phyloP scores from a whole-genome alignment of 1,139 yeast genomes.

The Magnusiomyces magnusii region DNA sequence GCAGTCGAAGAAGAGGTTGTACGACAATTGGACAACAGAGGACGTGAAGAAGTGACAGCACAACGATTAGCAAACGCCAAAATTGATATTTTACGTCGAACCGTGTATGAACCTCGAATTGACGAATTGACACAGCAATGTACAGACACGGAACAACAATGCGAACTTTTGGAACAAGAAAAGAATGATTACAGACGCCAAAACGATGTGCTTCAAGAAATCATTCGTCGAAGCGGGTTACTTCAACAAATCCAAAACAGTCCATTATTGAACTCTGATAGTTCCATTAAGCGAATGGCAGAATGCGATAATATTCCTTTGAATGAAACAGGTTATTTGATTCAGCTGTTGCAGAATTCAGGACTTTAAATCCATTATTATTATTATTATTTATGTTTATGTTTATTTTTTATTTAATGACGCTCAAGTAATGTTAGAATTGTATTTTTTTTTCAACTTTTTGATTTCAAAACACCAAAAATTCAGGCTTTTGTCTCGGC shows the following conservation, averaged over 20 bases:
- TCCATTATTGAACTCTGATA: background rate
- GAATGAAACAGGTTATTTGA: background rate
- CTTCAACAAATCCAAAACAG: background rate
- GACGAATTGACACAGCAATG: background rate
- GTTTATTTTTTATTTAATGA: no score
- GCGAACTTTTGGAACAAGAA: background rate
- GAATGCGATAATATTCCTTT: background rate
- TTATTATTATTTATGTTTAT: background rate
- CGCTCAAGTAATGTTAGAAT: no score
- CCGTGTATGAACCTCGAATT: slow-evolving; percentile 2
- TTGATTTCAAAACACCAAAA: no score
- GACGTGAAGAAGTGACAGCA: slow-evolving; percentile 1
- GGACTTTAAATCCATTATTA: background rate
- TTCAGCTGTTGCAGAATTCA: background rate
- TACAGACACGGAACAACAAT: background rate
- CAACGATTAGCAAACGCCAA: background rate
- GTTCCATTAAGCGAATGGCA: background rate
- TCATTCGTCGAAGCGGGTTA: background rate
- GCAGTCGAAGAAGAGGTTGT: background rate
- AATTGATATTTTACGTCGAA: background rate
- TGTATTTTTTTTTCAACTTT: no score
- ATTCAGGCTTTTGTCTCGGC: no score
- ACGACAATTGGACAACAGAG: background rate
- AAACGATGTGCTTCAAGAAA: background rate
- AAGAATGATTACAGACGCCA: background rate